Conservation (phyloP, 805 yeast species). For the Suhomyces xylopsoci region DNA sequence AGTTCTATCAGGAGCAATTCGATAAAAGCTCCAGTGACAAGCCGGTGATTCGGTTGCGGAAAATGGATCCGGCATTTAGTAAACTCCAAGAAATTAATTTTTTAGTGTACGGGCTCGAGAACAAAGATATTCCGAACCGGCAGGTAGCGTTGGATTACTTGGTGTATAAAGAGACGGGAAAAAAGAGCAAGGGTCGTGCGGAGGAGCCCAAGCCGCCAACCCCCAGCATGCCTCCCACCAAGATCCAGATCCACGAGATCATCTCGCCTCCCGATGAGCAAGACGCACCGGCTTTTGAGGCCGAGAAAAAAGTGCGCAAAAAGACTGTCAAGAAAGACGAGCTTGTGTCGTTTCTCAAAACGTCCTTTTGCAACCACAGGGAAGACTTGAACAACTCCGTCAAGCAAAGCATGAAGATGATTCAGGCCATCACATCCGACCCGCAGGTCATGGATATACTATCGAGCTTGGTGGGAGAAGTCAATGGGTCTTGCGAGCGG, state of each 20-base stretch:
- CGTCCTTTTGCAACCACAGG: constrained; percentile 1
- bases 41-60: constrained; percentile 14
- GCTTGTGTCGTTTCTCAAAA: neutral
- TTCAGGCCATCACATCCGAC: neutral
- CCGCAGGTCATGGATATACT: constrained; percentile 3
- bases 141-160: constrained; percentile 12
- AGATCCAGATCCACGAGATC: neutral
- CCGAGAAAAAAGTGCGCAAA: neutral
- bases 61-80: constrained; percentile 16
- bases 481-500: constrained; percentile 2
- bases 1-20: constrained; percentile 13
- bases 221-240: neutral
- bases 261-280: neutral
- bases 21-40: constrained; percentile 11
- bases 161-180: constrained; percentile 10
- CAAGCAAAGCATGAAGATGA: neutral
- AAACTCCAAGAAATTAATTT: constrained; percentile 15
- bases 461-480: neutral
- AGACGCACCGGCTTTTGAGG: neutral
- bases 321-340: neutral
- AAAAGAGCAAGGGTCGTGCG: neutral
- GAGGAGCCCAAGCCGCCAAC: neutral
- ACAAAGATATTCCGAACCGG: constrained; percentile 13
- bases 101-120: constrained; percentile 11
- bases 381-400: constrained; percentile 3